Conservation (phyloP, 495 filamentous ascomycete species). For the Neurospora sp. region DNA sequence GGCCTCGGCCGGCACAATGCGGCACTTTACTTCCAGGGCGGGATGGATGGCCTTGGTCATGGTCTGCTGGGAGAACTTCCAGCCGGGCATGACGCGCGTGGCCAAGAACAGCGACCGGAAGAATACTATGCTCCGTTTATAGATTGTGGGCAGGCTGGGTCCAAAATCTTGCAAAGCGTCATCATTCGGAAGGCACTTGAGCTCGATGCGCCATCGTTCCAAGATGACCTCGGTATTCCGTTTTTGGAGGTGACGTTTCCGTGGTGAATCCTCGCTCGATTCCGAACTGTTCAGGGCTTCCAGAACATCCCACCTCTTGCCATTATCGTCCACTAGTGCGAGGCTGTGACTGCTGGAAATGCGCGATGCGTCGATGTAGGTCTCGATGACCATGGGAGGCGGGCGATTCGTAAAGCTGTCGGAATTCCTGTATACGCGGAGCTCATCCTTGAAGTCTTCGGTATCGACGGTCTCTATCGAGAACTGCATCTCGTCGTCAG, state of each 20-base stretch:
- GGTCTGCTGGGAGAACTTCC: conserved; percentile 68
- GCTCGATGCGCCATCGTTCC: conserved; percentile 81
- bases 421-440: conserved; percentile 66
- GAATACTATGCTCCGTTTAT: conserved; percentile 91
- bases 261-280: conserved; percentile 40
- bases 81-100: conserved; percentile 73
- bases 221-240: conserved; percentile 61
- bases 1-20: conserved; percentile 52
- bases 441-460: conserved; percentile 68
- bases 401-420: conserved; percentile 70
- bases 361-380: conserved; percentile 71
- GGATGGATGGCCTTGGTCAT: conserved; percentile 54
- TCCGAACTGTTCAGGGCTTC: conserved; percentile 65
- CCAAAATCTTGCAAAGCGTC: conserved; percentile 50
- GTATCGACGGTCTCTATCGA: conserved; percentile 90
- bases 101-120: conserved; percentile 87
- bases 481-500: conserved; percentile 48
- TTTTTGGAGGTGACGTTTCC: conserved; percentile 21
- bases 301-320: conserved; percentile 83
- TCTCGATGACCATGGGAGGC: conserved; percentile 81
- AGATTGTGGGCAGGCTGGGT: conserved; percentile 70
- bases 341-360: conserved; percentile 79
- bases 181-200: conserved; percentile 47
- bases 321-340: conserved; percentile 76
- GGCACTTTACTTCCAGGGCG: conserved; percentile 66